Base-by-base conservation (phyloP, 768 basidiomycete genomes). In the Boletus tylopilopsis region DNA sequence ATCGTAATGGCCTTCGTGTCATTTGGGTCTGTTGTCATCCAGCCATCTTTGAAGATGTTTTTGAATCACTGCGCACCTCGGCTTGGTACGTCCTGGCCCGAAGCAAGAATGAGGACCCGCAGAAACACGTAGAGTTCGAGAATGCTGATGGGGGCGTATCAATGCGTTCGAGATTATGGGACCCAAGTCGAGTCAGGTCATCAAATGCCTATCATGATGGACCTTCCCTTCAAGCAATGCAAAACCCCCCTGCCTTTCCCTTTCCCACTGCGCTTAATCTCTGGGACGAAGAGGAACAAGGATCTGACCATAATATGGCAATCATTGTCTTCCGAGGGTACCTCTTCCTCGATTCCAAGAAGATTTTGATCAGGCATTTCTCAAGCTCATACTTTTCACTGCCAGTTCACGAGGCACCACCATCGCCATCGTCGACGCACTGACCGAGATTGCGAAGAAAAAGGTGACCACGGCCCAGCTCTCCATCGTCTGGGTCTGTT, bases 151-250 rank as follows among this genome's bases (percentile, higher is more conserved):
- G 47, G 81, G 80, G 2, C 78, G 82, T 42, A 58, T 92, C 36
- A 89, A 88, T 53, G 75, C 83, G 6, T 95, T 95, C 58, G 94
- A 98, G 64, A 79, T 97, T 29, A 87, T 88, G 74, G 95, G 95
- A 3, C 90, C 90, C 4, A 87, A 82, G 62, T 76, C 88, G 0
- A 89, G 77, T 46, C 85, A 88, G 61, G 80, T 94, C 11, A 66
- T 87, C 43, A 81, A 78, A 58, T 85, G 85, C 22, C 80, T 78
- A 1, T 60, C 87, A 39, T 76, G n/a, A n/a, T n/a, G n/a, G n/a
- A n/a, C n/a, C n/a, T 94, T 92, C 61, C 92, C 93, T 42, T 93
- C 91, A 0, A 81, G 84, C 64, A 87, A 89, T 57, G 77, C 82
- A 2, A 82, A 81, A 61, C 63, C 74, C 4, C 1, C 67, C 69